phyloP scores from a whole-genome alignment of 441 rosid genomes.

The Croton laevigatus region DNA sequence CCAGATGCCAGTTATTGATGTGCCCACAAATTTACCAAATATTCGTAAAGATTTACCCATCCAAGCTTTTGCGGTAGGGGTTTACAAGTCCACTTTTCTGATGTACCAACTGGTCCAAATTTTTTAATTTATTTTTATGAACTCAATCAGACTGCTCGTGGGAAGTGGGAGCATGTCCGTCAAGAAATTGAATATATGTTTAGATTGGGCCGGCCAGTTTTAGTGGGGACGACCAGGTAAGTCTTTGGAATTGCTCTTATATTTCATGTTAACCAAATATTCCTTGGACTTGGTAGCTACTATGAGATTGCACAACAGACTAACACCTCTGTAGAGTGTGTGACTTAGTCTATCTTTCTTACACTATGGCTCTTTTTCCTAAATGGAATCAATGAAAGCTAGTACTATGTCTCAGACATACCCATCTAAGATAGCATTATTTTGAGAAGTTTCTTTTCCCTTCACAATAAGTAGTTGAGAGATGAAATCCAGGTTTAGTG shows the following conservation, averaged over 20 bases:
- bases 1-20: conserved; percentile 87
- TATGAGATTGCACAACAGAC: too few relatives aligned
- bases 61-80: conserved; percentile 90
- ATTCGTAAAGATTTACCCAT: conserved; percentile 88
- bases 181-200: conserved; percentile 93
- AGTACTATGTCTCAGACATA: too few relatives aligned
- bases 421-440: too few relatives aligned
- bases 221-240: conserved; percentile 97
- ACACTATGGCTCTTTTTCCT: too few relatives aligned
- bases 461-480: too few relatives aligned
- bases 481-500: too few relatives aligned
- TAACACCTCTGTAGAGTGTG: too few relatives aligned
- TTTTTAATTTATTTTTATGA: conserved; percentile 14
- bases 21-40: conserved; percentile 91
- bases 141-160: conserved; percentile 73
- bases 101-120: background rate
- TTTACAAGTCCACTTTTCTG: conserved; percentile 3
- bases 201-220: conserved; percentile 90
- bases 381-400: too few relatives aligned
- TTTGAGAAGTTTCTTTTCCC: too few relatives aligned
- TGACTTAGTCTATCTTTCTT: too few relatives aligned
- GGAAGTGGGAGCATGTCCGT: conserved; percentile 87
- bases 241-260: background rate
- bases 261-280: background rate
- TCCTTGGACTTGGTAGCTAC: background rate